phyloP scores from a whole-genome alignment of 2,329 filamentous ascomycete genomes.

The Fonsecaea monophora region DNA sequence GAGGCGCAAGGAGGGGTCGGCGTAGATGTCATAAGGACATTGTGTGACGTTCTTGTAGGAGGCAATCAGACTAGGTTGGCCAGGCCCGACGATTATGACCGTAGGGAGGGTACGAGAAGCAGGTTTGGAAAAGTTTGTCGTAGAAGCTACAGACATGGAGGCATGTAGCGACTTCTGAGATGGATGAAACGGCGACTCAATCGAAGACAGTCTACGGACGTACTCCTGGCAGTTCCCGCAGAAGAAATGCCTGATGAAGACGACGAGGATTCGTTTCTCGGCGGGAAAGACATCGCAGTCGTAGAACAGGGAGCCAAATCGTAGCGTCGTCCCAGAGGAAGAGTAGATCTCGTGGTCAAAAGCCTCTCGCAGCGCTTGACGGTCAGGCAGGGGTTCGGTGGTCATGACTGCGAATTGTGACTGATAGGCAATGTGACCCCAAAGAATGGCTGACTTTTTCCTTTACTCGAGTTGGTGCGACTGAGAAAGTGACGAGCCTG shows the following conservation, averaged over 20 bases:
- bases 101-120: conserved; percentile 48
- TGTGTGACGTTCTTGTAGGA: conserved; percentile 67
- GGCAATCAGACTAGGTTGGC: conserved; percentile 70
- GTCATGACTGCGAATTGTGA: conserved; percentile 15
- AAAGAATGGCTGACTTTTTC: neutral
- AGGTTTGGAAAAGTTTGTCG: conserved; percentile 28
- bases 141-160: conserved; percentile 35
- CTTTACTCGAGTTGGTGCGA: neutral
- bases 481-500: conserved; percentile 6
- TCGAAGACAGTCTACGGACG: conserved; percentile 63
- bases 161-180: conserved; percentile 59
- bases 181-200: conserved; percentile 31
- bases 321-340: conserved; percentile 26
- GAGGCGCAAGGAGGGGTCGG: conserved; percentile 72
- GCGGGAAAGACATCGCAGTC: conserved; percentile 22
- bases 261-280: conserved; percentile 66
- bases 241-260: conserved; percentile 82
- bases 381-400: conserved; percentile 21
- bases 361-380: conserved; percentile 25
- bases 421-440: neutral
- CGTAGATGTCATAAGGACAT: conserved; percentile 77
- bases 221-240: conserved; percentile 84
- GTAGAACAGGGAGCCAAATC: conserved; percentile 34
- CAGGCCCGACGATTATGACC: conserved; percentile 75
- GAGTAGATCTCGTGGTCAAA: conserved; percentile 35